These are phyloP conservation scores for Hebeloma cylindrosporum DNA, from an alignment of 768 basidiomycete genomes.

Conservation along the genomic window DNA sequence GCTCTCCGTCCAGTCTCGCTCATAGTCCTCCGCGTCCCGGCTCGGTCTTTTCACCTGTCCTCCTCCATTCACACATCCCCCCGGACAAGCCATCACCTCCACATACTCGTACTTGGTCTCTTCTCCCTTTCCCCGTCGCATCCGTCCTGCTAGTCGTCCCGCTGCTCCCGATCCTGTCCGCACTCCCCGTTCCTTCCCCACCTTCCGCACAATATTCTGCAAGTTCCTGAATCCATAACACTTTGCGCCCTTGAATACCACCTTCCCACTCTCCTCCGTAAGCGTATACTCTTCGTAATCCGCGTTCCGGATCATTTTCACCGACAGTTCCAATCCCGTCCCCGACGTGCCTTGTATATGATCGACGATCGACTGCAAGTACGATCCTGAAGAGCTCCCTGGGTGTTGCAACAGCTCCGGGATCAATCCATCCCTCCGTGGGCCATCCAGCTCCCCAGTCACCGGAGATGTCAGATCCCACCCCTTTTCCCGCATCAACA, in stretches of 20 bases:
- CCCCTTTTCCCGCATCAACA: constrained; percentile 77
- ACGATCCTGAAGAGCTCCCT: constrained; percentile 91
- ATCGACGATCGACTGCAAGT: constrained; percentile 76
- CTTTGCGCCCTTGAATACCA: constrained; percentile 89
- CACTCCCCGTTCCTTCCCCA: constrained; percentile 82
- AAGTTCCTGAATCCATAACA: constrained; percentile 98
- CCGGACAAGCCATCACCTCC: constrained; percentile 98
- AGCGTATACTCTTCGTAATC: constrained; percentile 81
- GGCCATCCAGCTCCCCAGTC: constrained; percentile 44
- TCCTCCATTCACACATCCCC: constrained; percentile 96
- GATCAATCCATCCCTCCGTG: constrained; percentile 27
- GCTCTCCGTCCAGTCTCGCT: constrained; percentile 58
- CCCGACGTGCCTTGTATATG: constrained; percentile 45
- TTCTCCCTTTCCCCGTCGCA: constrained; percentile 28
- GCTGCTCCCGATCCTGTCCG: constrained; percentile 53
- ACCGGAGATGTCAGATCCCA: constrained; percentile 72
- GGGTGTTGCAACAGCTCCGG: constrained; percentile 78
- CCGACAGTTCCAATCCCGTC: constrained; percentile 47
- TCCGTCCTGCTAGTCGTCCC: constrained; percentile 32
- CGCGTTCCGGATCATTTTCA: constrained; percentile 63
- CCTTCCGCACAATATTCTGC: constrained; percentile 93
- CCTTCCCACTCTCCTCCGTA: constrained; percentile 41
- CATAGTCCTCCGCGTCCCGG: constrained; percentile 68
- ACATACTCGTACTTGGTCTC: constrained; percentile 80
- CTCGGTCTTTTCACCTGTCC: constrained; percentile 63